phyloP scores from a whole-genome alignment of 176 grass and related monocot genomes.

The Sorghum bicolor region DNA sequence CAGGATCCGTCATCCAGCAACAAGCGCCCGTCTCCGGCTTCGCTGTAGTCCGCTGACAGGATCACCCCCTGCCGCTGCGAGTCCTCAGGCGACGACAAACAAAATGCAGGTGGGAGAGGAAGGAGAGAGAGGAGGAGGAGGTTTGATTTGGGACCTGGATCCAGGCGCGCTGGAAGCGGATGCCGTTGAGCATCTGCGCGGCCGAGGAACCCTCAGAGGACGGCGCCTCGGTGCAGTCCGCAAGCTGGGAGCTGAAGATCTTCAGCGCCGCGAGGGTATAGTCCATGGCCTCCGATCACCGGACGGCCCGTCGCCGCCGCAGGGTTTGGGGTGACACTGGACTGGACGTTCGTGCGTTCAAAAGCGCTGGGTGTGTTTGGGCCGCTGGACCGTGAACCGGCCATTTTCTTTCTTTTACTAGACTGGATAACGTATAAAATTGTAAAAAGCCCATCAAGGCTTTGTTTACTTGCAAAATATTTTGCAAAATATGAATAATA shows the following conservation, averaged over 20 bases:
- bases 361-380: background rate
- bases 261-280: slow-evolving; percentile 81
- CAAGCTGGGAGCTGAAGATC: slow-evolving; percentile 64
- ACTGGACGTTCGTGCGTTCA: background rate
- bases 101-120: background rate
- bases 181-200: slow-evolving; percentile 56
- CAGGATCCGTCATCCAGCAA: slow-evolving; percentile 75
- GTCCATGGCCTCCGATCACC: slow-evolving; percentile 46
- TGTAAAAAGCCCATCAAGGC: background rate
- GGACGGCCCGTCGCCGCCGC: background rate
- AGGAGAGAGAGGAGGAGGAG: background rate
- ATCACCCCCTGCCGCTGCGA: slow-evolving; percentile 55
- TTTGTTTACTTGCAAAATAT: too few relatives aligned
- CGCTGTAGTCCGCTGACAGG: slow-evolving; percentile 27
- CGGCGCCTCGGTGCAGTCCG: slow-evolving; percentile 11
- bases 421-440: background rate
- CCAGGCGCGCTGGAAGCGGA: slow-evolving; percentile 92
- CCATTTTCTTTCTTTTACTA: background rate
- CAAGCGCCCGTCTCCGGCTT: slow-evolving; percentile 28
- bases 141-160: slow-evolving; percentile 50
- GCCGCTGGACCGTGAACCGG: background rate
- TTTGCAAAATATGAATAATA: too few relatives aligned
- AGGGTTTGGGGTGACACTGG: background rate
- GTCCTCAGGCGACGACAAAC: slow-evolving; percentile 10
- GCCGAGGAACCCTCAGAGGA: slow-evolving; percentile 29